phyloP scores from a whole-genome alignment of 805 yeast species.

The Lipomyces sp. region DNA sequence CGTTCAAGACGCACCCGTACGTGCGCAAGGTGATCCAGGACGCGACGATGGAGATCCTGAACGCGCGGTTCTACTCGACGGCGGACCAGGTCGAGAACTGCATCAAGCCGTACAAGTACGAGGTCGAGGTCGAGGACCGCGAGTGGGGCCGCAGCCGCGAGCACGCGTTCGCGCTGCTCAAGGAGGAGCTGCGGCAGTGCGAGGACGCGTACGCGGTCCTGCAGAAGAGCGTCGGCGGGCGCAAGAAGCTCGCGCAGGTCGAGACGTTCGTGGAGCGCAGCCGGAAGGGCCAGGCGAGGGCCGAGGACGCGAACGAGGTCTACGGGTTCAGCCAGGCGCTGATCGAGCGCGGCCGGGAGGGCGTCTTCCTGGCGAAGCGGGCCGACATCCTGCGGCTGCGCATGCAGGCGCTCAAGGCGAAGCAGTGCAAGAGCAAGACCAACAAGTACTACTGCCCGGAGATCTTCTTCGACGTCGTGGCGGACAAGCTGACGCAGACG shows the following conservation, averaged over 20 bases:
- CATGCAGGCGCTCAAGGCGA: constrained; percentile 67
- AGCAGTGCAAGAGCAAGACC: constrained; percentile 71
- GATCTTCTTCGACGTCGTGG: constrained; percentile 84
- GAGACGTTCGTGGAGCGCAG: constrained; percentile 54
- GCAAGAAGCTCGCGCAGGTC: constrained; percentile 74
- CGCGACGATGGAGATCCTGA: constrained; percentile 77
- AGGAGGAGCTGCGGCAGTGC: constrained; percentile 85
- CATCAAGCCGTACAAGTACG: constrained; percentile 96
- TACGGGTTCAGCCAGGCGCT: constrained; percentile 79
- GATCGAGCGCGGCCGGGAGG: constrained; percentile 77
- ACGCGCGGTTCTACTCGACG: constrained; percentile 77
- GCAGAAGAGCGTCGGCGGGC: constrained; percentile 70
- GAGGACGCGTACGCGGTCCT: constrained; percentile 57
- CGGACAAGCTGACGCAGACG: constrained; percentile 86
- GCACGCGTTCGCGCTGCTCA: constrained; percentile 66
- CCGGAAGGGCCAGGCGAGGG: constrained; percentile 21
- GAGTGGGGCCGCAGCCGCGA: constrained; percentile 86
- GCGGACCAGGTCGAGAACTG: constrained; percentile 99
- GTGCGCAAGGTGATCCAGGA: constrained; percentile 77
- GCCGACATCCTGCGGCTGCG: constrained; percentile 68
- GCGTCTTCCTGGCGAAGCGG: constrained; percentile 73
- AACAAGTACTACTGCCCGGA: constrained; percentile 93
- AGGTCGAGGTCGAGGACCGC: constrained; percentile 90
- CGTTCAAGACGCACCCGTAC: constrained; percentile 79
- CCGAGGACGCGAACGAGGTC: constrained; percentile 56